A percentile compares a stretch with the other conserved stretches of the same genome.
These are phyloP conservation scores for Yarrowia yakushimensis DNA, from an alignment of 805 yeast genomes.

Conservation along the genomic window DNA sequence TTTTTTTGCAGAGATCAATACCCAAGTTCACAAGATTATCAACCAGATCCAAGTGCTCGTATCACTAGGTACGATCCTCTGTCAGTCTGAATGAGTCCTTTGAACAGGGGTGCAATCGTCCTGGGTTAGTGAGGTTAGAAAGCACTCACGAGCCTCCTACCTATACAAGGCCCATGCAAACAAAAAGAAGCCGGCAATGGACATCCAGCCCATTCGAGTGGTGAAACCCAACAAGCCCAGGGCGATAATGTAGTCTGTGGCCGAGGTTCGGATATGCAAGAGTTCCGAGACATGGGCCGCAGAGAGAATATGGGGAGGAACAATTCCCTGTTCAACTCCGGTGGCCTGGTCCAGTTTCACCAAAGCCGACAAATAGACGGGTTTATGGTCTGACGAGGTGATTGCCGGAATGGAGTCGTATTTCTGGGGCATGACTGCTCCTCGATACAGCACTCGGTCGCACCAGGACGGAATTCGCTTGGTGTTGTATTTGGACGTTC, in stretches of 20 bases:
- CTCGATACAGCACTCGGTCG: constrained; percentile 65
- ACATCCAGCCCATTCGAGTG: constrained; percentile 7
- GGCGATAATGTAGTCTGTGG: constrained; percentile 11
- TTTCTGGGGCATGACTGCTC: constrained; percentile 36
- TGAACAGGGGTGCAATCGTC: too few relatives aligned
- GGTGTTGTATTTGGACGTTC: constrained; percentile 49
- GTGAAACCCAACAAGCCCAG: constrained; percentile 5
- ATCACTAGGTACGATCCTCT: too few relatives aligned
- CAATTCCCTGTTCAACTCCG: not conserved
- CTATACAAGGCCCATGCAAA: constrained; percentile 11
- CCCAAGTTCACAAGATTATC: too few relatives aligned
- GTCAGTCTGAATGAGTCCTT: too few relatives aligned
- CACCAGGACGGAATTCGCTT: constrained; percentile 86
- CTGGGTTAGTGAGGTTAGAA: too few relatives aligned
- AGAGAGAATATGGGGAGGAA: constrained; percentile 1
- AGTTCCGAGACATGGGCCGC: constrained; percentile 13
- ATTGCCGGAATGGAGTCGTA: constrained; percentile 52
- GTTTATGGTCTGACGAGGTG: constrained; percentile 71
- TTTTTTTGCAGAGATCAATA: too few relatives aligned
- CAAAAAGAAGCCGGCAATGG: constrained; percentile 1
- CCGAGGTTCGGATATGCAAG: constrained; percentile 10
- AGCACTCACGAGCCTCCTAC: not conserved
- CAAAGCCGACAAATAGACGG: constrained; percentile 52
- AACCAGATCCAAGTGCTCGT: too few relatives aligned
- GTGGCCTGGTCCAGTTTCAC: not conserved